Evolutionary conservation across 352 stramenopile genomes (phyloP), one percentile per base, ranked within the genome.

Genomic region (Pythium scleroteichum): DNA sequence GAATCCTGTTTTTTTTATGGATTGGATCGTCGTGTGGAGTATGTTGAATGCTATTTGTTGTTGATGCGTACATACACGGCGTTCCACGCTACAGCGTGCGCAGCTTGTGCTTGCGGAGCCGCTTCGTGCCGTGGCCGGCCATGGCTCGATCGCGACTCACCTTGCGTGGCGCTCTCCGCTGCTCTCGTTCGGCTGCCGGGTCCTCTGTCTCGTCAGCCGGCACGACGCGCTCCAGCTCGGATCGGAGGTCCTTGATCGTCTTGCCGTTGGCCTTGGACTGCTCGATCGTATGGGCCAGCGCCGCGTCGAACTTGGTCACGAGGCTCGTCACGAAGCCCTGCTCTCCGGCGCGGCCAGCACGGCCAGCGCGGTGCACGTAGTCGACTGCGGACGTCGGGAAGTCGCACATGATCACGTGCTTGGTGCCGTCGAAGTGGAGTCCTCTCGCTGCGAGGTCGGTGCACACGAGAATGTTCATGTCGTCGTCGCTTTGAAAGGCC

Each of bases 321-420:
- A 94, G 70, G 35, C 79, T 92, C 19, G 82, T 91, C 24, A 94
- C 82, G 24, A 82, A 73, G 14, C 85, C 85, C 14, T 60, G 48
- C 42, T 82, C 75, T 0, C 82, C 80, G 3, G 80, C 82, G 46
- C 85, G 70, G 0, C 85, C 85, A 0, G 85, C 90, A 20, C 85
- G 80, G 5, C 85, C 85, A 27, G 83, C 85, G 22, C 95, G 89
- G 76, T 98, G 95, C 46, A 98, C 85, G 76, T 98, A 97, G 68
- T 96, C 80, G 20, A 98, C 92, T 19, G 95, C 91, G 41, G 90
- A 95, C 26, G 79, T 78, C 0, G 95, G 93, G 63, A 98, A 98
- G 71, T 98, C 92, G 44, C 98, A 88, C 73, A 98, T 96, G 17
- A 98, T 75, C 12, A 98, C 88, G 45, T 95, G 88, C 58, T 87